Evolutionary conservation across 225 moss, liverwort and hornwort genomes (phyloP).

Genomic region (Ulota crispa): DNA sequence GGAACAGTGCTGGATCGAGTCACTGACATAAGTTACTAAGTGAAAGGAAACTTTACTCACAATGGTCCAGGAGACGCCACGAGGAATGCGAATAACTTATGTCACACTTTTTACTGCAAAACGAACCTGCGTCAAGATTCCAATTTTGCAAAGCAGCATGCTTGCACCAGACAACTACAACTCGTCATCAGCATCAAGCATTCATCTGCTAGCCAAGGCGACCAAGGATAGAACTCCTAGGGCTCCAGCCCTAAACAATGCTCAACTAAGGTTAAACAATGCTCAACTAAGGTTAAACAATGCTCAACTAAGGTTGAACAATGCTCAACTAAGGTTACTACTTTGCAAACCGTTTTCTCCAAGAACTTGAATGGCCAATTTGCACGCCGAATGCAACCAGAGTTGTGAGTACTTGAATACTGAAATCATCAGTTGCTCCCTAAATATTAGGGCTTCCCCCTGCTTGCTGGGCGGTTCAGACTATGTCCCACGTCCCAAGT

Average conservation of each 20-base stretch:
- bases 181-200: conserved; percentile 3
- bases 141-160: conserved; percentile 6
- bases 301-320: conserved; percentile 27
- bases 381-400: conserved; percentile 9
- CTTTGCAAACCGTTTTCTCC: conserved; percentile 3
- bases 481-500: too few species aligned
- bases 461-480: too few species aligned
- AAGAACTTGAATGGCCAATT: neutral
- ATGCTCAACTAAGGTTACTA: conserved; percentile 17
- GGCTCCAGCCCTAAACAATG: conserved; percentile 14
- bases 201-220: neutral
- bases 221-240: conserved; percentile 10
- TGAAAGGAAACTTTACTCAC: neutral
- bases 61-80: neutral
- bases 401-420: neutral
- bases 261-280: conserved; percentile 20
- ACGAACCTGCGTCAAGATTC: conserved; percentile 14
- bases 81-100: neutral
- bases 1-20: neutral
- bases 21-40: neutral
- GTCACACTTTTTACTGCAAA: conserved; percentile 18
- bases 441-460: neutral
- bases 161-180: neutral
- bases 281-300: conserved; percentile 20
- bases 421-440: neutral